A percentile compares a stretch with the other conserved stretches of the same genome.
Conservation (phyloP, 305 asterid genomes). For the Fraxinus albicans region DNA sequence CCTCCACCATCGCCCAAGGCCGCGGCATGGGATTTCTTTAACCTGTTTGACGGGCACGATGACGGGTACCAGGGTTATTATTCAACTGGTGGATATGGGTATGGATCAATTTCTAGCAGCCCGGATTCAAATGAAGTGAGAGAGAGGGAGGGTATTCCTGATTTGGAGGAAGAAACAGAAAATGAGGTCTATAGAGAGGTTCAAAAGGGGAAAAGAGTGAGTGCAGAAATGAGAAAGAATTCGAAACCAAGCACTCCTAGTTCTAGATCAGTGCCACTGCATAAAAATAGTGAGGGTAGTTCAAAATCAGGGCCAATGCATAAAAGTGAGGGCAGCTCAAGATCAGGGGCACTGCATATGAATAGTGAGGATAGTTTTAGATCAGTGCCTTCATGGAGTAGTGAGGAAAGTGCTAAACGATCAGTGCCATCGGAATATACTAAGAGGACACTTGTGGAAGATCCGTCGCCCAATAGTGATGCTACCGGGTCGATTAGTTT, state of each 20-base stretch:
- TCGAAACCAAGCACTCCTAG: conserved; percentile 39
- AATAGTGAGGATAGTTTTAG: conserved; percentile 14
- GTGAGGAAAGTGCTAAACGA: conserved; percentile 47
- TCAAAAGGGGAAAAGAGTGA: conserved; percentile 36
- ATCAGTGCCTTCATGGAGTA: conserved; percentile 43
- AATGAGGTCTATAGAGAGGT: conserved; percentile 50
- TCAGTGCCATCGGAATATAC: conserved; percentile 34
- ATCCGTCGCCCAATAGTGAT: conserved; percentile 32
- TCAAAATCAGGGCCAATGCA: conserved; percentile 36
- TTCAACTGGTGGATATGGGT: conserved; percentile 37
- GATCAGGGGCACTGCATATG: conserved; percentile 16
- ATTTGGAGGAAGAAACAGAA: conserved; percentile 95
- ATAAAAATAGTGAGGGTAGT: conserved; percentile 16
- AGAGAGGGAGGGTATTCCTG: conserved; percentile 96
- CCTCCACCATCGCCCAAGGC: conserved; percentile 85
- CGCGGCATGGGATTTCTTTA: conserved; percentile 74
- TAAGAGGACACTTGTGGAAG: conserved; percentile 30
- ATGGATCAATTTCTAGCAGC: conserved; percentile 62
- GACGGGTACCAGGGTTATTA: conserved; percentile 44
- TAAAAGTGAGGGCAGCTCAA: conserved; percentile 39
- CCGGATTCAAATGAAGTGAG: conserved; percentile 92
- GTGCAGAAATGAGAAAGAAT: conserved; percentile 32
- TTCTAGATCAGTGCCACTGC: conserved; percentile 32
- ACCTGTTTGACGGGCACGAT: conserved; percentile 64
- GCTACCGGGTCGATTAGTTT: conserved; percentile 44